Conservation (phyloP, 257 asterid species). For the Lycium ferocissimum region DNA sequence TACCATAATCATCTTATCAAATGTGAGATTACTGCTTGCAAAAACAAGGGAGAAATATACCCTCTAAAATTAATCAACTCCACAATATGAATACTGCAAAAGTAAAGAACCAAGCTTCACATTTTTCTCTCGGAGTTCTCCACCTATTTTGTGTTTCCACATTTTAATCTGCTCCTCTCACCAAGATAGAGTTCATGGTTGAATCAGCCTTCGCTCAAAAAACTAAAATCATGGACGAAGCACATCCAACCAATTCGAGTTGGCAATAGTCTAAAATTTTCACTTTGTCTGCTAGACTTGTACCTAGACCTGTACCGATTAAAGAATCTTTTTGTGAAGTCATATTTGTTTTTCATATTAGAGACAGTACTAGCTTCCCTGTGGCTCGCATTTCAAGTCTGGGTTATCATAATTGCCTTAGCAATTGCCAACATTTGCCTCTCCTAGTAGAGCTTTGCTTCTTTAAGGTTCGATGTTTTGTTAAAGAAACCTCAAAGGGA, state of each 20-base stretch:
- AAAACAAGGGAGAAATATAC: not conserved
- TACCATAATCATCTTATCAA: constrained; percentile 30
- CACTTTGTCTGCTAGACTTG: not conserved
- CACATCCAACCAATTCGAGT: not conserved
- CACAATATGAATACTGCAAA: not conserved
- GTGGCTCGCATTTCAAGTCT: not conserved
- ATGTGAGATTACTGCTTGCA: not conserved
- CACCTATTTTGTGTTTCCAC: not conserved
- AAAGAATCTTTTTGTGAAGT: not conserved
- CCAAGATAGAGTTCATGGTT: not conserved
- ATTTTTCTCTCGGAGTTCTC: not conserved
- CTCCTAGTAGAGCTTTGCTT: not conserved
- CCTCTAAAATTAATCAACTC: not conserved
- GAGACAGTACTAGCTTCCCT: not conserved
- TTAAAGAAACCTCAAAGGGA: not conserved
- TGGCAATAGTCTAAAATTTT: not conserved
- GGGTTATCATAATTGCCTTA: not conserved
- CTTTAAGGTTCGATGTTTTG: not conserved
- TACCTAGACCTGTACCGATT: not conserved
- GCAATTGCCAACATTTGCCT: not conserved
- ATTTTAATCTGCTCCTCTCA: not conserved
- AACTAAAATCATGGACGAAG: not conserved
- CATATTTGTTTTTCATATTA: not conserved
- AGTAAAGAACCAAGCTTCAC: not conserved
- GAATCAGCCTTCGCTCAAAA: not conserved